Conservation (phyloP, 2,329 filamentous ascomycete species). For the Pyricularia grisea region DNA sequence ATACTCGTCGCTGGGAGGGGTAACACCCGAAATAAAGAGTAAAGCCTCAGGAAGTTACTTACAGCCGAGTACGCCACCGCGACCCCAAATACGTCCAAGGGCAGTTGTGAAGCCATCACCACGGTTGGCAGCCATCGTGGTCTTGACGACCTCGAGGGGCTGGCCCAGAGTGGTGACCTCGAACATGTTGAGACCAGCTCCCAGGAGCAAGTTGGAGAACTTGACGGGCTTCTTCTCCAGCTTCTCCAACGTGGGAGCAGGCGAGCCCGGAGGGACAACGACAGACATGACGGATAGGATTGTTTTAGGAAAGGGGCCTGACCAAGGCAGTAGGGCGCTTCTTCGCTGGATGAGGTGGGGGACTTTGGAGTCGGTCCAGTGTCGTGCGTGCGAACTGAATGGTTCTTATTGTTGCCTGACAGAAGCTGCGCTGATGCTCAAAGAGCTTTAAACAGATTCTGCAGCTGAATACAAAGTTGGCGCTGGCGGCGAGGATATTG, state of each 20-base stretch:
- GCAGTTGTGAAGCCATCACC: slow-evolving; percentile 76
- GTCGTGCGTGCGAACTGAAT: slow-evolving; percentile 1
- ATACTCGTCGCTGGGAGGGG: background rate
- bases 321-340: slow-evolving; percentile 96
- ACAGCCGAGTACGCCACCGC: slow-evolving; percentile 93
- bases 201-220: slow-evolving; percentile 96
- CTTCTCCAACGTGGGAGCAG: slow-evolving; percentile 30
- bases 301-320: slow-evolving; percentile 59
- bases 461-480: background rate
- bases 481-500: background rate
- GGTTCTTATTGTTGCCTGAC: background rate
- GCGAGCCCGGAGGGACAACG: slow-evolving; percentile 41
- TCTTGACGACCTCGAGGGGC: slow-evolving; percentile 98
- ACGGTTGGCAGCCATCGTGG: slow-evolving; percentile 97
- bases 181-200: slow-evolving; percentile 91
- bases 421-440: background rate
- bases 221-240: slow-evolving; percentile 99
- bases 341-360: slow-evolving; percentile 47
- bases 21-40: background rate
- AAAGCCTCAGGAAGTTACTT: slow-evolving; percentile 33
- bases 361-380: slow-evolving; percentile 4
- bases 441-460: background rate
- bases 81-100: slow-evolving; percentile 81
- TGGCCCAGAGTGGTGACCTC: slow-evolving; percentile 63
- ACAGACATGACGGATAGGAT: slow-evolving; percentile 53